Base-by-base conservation (phyloP, 202 grass and related monocot genomes). In the Cymbopogon flexuosus region DNA sequence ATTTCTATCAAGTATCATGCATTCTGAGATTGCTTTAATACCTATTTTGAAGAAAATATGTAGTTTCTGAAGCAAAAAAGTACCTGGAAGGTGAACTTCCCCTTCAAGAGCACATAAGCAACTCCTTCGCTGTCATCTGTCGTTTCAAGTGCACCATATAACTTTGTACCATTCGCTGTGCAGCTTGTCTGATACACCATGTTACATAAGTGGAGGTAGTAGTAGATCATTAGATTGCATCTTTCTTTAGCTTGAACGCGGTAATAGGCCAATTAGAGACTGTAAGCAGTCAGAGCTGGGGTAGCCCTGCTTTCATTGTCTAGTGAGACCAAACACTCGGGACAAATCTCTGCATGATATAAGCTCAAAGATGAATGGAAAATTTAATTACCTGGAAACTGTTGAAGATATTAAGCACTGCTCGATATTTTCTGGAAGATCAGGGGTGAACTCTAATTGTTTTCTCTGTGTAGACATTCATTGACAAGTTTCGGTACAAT, bases 401-500 rank as follows among this genome's bases (percentile, higher is more conserved):
- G 7, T 70, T 69, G 5, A 24, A 41, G 13, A 33, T 70, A 33
- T 72, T 21, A 56, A 46, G 14, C 59, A 4, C 79, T 73, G 15
- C 60, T 87, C 13, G 5, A 52, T 75, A 29, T 74, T 56, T 75
- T 39, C 39, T 3, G 8, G 33, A 76, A 58, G 19, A 30, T 36
- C 43, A 36, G 56, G 45, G 23, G 1, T 75, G 35, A 71, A 1
- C 23, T 81, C 76, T 72, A 59, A 36, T 74, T 35, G 23, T 83
- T 72, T 75, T 61, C 60, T 21, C 22, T 79, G 6, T 88, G 87
- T 70, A 97, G 94, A 81, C 71, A 62, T 97, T 97, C 60, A 97
- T 97, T 73, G 94, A 97, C 79, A 97, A 97, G 70, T 97, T 97
- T 70, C 78, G 94, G 2, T 97, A 97, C 84, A 97, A 97, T 84